Base-by-base conservation (phyloP, 108 stramenopile genomes). In the Skeletonema tropicum region DNA sequence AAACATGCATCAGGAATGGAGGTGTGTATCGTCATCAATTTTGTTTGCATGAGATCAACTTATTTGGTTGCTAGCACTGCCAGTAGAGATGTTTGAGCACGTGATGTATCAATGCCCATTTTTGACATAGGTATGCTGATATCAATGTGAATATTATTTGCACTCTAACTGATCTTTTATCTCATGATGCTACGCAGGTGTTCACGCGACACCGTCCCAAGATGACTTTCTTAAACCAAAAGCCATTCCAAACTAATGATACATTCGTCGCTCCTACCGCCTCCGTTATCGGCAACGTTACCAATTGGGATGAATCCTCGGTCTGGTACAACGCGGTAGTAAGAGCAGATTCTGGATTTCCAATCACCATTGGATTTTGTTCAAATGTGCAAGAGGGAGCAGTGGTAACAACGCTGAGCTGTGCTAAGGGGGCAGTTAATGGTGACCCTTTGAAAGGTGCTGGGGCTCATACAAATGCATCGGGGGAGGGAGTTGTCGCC, bases 321-420 rank as follows among this genome's bases (percentile, higher is more conserved):
- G 96, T 99, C 26, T 97, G 97, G 98, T 98, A 99, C 85, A 95
- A 95, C 49, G 92, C 98, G 35, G 97, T 98, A 8, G 89, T 98
- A 38, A 89, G 97, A 25, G 99, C 97, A 32, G 97, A 98, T 75
- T 77, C 85, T 26, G 86, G 77, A 2, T 90, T 91, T 73, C 77
- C 82, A 70, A 93, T 98, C 57, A 89, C 86, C 46, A 92, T 98
- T 64, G 97, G 96, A 6, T 90, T 88, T 60, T 76, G 70, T 17
- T 88, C 92, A 71, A 93, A 87, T 74, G 80, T 98, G 25, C 93
- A 92, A 70, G 97, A 97, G 70, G 92, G 95, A n/a, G 85, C 91
- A 1, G 95, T 97, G 31, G 89, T 97, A 9, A 89, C 81, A 41
- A 97, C 95, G 12, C 48, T 93, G 11, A 38, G 72, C 4, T 82